phyloP scores from a whole-genome alignment of 2,329 filamentous ascomycete genomes.

The Colletotrichum aenigma region DNA sequence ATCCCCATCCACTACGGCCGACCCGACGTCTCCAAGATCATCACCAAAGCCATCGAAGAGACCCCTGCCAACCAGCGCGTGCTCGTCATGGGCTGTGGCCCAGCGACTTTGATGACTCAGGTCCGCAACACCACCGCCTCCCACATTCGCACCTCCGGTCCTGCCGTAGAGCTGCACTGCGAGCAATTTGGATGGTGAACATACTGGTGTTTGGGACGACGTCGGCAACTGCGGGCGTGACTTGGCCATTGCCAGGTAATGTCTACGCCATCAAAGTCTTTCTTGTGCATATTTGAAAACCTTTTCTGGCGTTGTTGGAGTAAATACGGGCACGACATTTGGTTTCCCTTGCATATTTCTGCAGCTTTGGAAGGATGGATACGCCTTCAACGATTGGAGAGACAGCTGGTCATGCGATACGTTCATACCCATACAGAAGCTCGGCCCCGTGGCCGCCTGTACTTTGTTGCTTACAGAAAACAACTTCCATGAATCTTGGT shows the following conservation, averaged over 20 bases:
- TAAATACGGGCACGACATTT: not conserved
- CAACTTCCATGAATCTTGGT: not conserved
- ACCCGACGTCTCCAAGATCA: constrained; percentile 40
- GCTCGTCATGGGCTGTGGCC: constrained; percentile 52
- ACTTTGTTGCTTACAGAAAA: not conserved
- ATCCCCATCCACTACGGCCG: constrained; percentile 33
- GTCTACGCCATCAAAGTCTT: not conserved
- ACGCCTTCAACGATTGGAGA: not conserved
- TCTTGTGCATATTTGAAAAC: constrained; percentile 1
- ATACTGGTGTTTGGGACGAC: not conserved
- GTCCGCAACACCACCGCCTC: constrained; percentile 45
- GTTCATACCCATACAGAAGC: constrained; percentile 11
- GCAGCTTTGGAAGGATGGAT: not conserved
- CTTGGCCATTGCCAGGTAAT: not conserved
- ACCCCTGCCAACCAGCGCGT: constrained; percentile 35
- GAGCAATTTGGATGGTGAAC: constrained; percentile 51
- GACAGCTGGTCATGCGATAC: not conserved
- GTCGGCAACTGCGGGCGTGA: not conserved
- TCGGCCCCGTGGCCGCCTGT: constrained; percentile 1
- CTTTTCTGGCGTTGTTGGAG: not conserved
- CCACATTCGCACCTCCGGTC: constrained; percentile 42
- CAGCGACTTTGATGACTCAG: constrained; percentile 42
- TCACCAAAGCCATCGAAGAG: constrained; percentile 33
- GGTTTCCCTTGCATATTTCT: not conserved
- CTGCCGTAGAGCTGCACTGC: constrained; percentile 51